Base-by-base conservation (phyloP, 192 early-diverging fungal species). In the Phycomyces nitens region DNA sequence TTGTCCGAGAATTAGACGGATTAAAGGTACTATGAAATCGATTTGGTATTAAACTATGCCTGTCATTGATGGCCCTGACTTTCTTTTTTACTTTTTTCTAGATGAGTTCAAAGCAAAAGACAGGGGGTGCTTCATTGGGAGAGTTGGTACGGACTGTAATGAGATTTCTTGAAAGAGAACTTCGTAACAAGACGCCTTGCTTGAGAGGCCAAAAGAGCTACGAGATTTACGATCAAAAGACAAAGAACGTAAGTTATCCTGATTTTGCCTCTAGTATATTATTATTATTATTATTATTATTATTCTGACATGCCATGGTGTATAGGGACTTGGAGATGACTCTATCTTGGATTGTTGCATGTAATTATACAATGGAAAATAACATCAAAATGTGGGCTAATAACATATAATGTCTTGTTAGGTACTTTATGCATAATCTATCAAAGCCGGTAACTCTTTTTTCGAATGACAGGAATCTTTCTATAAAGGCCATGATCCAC, bases 391-490 rank as follows among this genome's bases (percentile, higher is more conserved):
- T 26, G 12, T 41, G 34, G 38, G 16, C 22, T 56, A 14, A 56
- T 20, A 6, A 7, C 18, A n/a, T 0, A 0, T 2, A 40, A 44
- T 69, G 7, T 29, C 4, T 38, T 44, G 27, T 39, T 34, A 67
- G 68, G 51, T 61, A 74, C n/a, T 79, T 77, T 55, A 27, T 62
- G 3, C 56, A 54, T 39, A 23, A 29, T 5, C 34, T 60, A 23
- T 59, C 29, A n/a, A 62, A 44, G 8, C 43, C 27, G 3, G 72
- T 83, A 22, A 71, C 68, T 9, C 57, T 86, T 1, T 73, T 84
- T n/a, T 83, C 84, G 0, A 82, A 84, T 53, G 84, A 86, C 59
- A 61, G 78, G 40, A 84, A 83, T 50, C 64, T 86, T 0, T 79
- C 77, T 34, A 73, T 84, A 26, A 86, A 86, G 24, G 80, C 79